Percentiles rank a stretch among this genome's conserved stretches.
These are phyloP conservation scores for Penicillium sclerotigenum DNA, from an alignment of 2,329 filamentous ascomycete genomes.

Conservation along the genomic window DNA sequence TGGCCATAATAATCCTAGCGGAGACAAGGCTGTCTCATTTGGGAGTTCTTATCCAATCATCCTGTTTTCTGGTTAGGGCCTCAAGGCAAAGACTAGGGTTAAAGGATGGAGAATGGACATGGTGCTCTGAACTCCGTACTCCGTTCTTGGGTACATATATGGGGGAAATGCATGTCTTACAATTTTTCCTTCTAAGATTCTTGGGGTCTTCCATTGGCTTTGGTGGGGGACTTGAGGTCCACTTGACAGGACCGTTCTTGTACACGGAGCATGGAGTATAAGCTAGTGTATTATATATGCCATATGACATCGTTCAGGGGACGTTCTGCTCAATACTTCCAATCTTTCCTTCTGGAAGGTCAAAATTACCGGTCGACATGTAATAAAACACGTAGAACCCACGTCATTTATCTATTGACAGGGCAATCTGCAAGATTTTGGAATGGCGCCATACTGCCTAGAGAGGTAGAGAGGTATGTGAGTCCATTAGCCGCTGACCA, in stretches of 20 bases:
- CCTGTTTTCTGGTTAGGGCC: not conserved
- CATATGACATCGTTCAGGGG: not conserved
- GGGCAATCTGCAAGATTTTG: no score
- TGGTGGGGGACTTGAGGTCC: slow-evolving; percentile 18
- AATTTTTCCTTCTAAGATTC: slow-evolving; percentile 22
- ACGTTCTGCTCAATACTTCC: not conserved
- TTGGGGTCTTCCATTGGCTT: slow-evolving; percentile 28
- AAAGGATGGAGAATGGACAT: no score
- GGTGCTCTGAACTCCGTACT: no score
- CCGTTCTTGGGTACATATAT: not conserved
- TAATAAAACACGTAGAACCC: not conserved
- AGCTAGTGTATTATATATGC: slow-evolving; percentile 4
- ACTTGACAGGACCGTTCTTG: slow-evolving; percentile 24
- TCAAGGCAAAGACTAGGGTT: not conserved
- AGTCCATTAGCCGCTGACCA: not conserved
- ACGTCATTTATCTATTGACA: no score
- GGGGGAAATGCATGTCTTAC: slow-evolving; percentile 13
- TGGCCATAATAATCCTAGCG: not conserved
- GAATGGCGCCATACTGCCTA: not conserved
- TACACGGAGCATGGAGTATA: not conserved
- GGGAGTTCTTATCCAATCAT: not conserved
- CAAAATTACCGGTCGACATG: not conserved
- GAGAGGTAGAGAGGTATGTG: not conserved
- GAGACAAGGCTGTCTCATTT: not conserved
- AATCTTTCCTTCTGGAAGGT: slow-evolving; percentile 6